Percentiles rank a stretch among this genome's conserved stretches.
phyloP scores from a whole-genome alignment of 768 basidiomycete genomes.

The Boletus huronensis region DNA sequence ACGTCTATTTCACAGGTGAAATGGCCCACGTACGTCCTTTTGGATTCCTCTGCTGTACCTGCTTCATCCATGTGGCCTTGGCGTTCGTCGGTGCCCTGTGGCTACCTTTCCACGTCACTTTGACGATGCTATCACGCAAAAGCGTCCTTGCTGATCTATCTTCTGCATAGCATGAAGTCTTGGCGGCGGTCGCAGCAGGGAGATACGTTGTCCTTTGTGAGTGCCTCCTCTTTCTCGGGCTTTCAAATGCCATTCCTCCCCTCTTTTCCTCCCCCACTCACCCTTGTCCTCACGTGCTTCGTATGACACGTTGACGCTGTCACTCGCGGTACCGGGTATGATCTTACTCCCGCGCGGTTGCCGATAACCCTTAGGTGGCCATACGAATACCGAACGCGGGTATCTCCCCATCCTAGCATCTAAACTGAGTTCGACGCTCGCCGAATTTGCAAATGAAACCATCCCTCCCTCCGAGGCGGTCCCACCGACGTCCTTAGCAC shows the following conservation, averaged over 20 bases:
- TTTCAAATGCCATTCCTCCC: neutral
- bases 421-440: conserved; percentile 55
- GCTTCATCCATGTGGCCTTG: conserved; percentile 1
- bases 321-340: conserved; percentile 15
- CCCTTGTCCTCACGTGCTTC: neutral
- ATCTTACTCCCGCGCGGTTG: conserved; percentile 12
- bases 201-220: conserved; percentile 81
- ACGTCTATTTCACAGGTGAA: conserved; percentile 91
- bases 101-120: conserved; percentile 11
- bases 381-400: conserved; percentile 93
- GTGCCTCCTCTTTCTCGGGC: conserved; percentile 22
- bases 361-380: conserved; percentile 57
- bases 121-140: neutral
- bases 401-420: conserved; percentile 75
- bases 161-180: conserved; percentile 70
- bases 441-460: conserved; percentile 28
- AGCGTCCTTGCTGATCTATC: neutral
- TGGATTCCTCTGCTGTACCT: conserved; percentile 7
- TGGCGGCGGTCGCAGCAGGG: conserved; percentile 74
- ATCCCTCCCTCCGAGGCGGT: neutral
- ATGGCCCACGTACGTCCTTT: conserved; percentile 71
- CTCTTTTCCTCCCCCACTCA: neutral
- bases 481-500: conserved; percentile 26
- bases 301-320: conserved; percentile 14
- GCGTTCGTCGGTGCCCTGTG: neutral